Percentiles rank a stretch among this genome's conserved stretches.
Evolutionary conservation across 768 basidiomycete species (phyloP).

Genomic region (Kwoniella dejecticola): DNA sequence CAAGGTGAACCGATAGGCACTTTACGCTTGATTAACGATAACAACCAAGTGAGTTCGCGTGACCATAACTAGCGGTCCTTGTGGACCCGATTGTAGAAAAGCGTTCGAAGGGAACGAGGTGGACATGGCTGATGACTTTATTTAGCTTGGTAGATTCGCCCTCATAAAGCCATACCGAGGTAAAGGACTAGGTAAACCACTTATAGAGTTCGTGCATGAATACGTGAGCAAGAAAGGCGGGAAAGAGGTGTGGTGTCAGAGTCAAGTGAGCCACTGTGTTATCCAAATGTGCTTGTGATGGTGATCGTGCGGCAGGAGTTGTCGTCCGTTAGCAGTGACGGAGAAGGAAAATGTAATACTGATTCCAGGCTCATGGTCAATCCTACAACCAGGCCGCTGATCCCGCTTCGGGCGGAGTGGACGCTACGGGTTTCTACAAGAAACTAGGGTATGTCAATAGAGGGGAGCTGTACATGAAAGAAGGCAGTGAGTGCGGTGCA

Average conservation of each 20-base stretch:
- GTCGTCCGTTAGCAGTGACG: too few relatives aligned
- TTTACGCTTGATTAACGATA: slow-evolving; percentile 14
- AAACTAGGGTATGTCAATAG: slow-evolving; percentile 20
- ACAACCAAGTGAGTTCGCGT: slow-evolving; percentile 25
- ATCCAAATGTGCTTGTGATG: too few relatives aligned
- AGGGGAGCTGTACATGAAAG: slow-evolving; percentile 27
- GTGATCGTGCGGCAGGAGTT: too few relatives aligned
- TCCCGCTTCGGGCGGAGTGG: slow-evolving; percentile 13
- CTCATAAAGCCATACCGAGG: slow-evolving; percentile 22
- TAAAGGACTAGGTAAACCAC: slow-evolving; percentile 18
- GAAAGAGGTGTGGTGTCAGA: slow-evolving; percentile 23
- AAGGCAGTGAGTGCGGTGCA: slow-evolving; percentile 29
- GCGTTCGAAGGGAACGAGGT: too few relatives aligned
- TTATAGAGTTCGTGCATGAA: slow-evolving; percentile 23
- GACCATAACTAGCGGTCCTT: too few relatives aligned
- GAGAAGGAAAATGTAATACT: too few relatives aligned
- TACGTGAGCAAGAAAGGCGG: slow-evolving; percentile 23
- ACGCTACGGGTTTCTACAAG: slow-evolving; percentile 28
- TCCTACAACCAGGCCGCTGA: slow-evolving; percentile 16
- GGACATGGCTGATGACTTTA: background rate
- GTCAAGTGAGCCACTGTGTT: slow-evolving; percentile 17
- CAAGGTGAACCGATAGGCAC: slow-evolving; percentile 17
- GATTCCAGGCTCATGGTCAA: background rate
- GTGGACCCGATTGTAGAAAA: too few relatives aligned
- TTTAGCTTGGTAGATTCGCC: slow-evolving; percentile 29